Evolutionary conservation across 768 basidiomycete genomes (phyloP).

Genomic region (Leccinellum rugosiceps): DNA sequence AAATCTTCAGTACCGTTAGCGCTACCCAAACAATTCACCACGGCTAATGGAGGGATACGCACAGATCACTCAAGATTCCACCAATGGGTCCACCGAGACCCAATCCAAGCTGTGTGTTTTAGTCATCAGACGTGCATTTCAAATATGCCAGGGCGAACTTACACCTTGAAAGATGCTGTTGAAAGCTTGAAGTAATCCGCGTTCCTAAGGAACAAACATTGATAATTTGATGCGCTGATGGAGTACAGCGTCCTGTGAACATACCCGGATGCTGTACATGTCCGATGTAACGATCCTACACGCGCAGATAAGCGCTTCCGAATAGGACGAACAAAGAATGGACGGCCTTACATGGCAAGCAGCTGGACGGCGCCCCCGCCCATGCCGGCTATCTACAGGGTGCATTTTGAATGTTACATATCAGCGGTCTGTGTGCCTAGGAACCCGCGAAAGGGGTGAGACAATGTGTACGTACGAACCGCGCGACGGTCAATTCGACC

Average conservation of each 20-base stretch:
- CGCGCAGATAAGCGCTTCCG: neutral
- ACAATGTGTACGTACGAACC: conserved; percentile 52
- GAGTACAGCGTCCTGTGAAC: neutral
- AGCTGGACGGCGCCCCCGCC: conserved; percentile 21
- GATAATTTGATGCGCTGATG: neutral
- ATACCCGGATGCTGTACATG: conserved; percentile 18
- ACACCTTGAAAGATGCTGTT: conserved; percentile 24
- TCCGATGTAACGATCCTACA: conserved; percentile 23
- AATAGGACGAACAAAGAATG: neutral
- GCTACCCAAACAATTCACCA: neutral
- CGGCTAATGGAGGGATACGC: neutral
- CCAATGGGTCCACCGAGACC: conserved; percentile 25
- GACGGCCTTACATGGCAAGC: conserved; percentile 16
- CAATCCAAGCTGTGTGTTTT: conserved; percentile 16
- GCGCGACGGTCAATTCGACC: conserved; percentile 62
- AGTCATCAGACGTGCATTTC: neutral
- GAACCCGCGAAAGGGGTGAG: neutral
- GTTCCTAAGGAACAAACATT: neutral
- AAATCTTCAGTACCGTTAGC: conserved; percentile 31
- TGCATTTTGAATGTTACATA: neutral
- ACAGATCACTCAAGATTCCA: conserved; percentile 20
- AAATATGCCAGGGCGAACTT: neutral
- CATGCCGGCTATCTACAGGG: conserved; percentile 19
- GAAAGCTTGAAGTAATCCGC: conserved; percentile 43
- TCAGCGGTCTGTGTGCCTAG: neutral